Conservation (phyloP, 1,284 basidiomycete species). For the Agaricales sp. region DNA sequence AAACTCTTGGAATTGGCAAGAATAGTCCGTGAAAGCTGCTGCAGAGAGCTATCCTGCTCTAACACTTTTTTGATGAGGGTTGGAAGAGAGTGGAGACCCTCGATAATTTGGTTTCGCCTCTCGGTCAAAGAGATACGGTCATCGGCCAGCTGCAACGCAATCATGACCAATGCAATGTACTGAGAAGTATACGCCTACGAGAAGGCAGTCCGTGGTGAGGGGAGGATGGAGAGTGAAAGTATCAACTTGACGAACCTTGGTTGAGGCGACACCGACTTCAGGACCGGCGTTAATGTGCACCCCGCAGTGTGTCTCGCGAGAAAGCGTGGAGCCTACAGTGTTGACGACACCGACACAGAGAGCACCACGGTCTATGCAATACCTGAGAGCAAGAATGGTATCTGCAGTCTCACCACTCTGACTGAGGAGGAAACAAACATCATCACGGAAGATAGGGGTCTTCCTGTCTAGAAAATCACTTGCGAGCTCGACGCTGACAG, state of each 20-base stretch:
- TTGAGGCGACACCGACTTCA: slow-evolving; percentile 99
- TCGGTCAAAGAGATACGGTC: slow-evolving; percentile 91
- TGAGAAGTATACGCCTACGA: slow-evolving; percentile 93
- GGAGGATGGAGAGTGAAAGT: slow-evolving; percentile 1
- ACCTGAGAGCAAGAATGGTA: slow-evolving; percentile 92
- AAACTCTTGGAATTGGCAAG: slow-evolving; percentile 71
- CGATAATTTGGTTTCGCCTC: slow-evolving; percentile 90
- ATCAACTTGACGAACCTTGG: slow-evolving; percentile 83
- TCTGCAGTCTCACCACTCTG: slow-evolving; percentile 99
- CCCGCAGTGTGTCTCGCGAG: slow-evolving; percentile 98
- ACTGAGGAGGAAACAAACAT: slow-evolving; percentile 93
- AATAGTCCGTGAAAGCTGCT: slow-evolving; percentile 79
- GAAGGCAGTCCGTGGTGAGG: slow-evolving; percentile 6
- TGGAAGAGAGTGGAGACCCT: slow-evolving; percentile 86
- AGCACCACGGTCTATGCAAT: slow-evolving; percentile 94
- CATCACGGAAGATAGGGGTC: slow-evolving; percentile 99
- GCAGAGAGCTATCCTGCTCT: slow-evolving; percentile 69
- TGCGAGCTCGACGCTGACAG: slow-evolving; percentile 94
- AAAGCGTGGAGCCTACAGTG: slow-evolving; percentile 96
- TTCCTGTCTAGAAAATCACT: slow-evolving; percentile 98
- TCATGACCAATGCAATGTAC: slow-evolving; percentile 97
- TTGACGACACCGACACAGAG: slow-evolving; percentile 97
- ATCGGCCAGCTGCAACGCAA: slow-evolving; percentile 95
- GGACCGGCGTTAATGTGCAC: slow-evolving; percentile 99
- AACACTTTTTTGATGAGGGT: slow-evolving; percentile 86